Conservation (phyloP, 129 eudicot species). For the Scalesia atractyloides region DNA sequence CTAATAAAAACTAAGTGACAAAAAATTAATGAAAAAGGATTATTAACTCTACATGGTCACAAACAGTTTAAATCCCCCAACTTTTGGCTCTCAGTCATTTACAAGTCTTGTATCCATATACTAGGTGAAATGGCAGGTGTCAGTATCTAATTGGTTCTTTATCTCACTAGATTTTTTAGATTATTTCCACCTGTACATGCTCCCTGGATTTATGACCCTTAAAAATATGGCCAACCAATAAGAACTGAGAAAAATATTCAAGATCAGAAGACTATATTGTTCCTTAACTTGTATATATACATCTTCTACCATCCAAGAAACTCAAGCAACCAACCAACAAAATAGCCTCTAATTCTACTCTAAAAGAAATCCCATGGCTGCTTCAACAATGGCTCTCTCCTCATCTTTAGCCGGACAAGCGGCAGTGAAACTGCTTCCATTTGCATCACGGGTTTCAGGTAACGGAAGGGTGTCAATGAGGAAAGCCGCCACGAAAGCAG, state of each 20-base stretch:
- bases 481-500: constrained; percentile 8
- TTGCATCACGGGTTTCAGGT: background rate
- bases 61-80: constrained; percentile 14
- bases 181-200: constrained; percentile 7
- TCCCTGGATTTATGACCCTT: constrained; percentile 11
- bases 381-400: constrained; percentile 14
- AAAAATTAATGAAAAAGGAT: background rate
- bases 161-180: background rate
- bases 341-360: background rate
- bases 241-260: background rate
- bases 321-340: constrained; percentile 18
- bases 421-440: background rate
- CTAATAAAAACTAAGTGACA: no score
- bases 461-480: constrained; percentile 12
- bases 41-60: background rate
- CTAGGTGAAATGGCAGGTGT: constrained; percentile 12
- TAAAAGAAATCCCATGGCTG: background rate
- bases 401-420: background rate
- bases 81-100: background rate
- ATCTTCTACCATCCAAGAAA: background rate
- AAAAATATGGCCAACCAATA: background rate
- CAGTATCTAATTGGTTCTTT: background rate
- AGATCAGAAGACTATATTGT: background rate
- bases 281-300: background rate
- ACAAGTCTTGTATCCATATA: background rate